phyloP scores from a whole-genome alignment of 2,329 filamentous ascomycete genomes.

The Cytospora piceicola region DNA sequence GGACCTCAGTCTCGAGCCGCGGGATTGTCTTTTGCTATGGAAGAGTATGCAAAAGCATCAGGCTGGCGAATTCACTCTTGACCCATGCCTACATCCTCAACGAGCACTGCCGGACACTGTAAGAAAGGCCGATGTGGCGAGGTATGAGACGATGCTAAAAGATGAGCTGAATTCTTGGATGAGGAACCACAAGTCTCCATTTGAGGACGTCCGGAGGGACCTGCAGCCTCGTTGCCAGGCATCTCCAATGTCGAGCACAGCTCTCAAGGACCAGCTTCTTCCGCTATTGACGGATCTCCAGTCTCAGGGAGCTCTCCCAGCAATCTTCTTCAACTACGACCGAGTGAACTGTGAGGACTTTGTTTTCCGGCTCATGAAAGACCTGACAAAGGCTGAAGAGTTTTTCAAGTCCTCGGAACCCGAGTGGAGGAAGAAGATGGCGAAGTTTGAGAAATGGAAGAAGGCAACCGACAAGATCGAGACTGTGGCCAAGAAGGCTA shows the following conservation, averaged over 20 bases:
- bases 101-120: conserved; percentile 56
- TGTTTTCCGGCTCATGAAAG: conserved; percentile 52
- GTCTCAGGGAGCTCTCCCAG: conserved; percentile 66
- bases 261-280: conserved; percentile 21
- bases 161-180: conserved; percentile 63
- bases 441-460: conserved; percentile 62
- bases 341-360: conserved; percentile 66
- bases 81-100: conserved; percentile 52
- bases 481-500: conserved; percentile 19
- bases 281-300: conserved; percentile 35
- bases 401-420: conserved; percentile 60
- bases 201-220: conserved; percentile 49
- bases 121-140: conserved; percentile 66
- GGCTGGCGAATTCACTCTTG: conserved; percentile 54
- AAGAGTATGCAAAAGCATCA: conserved; percentile 63
- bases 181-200: conserved; percentile 49
- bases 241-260: conserved; percentile 7
- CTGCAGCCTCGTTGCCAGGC: conserved; percentile 39
- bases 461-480: conserved; percentile 42
- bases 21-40: conserved; percentile 72
- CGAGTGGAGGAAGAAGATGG: conserved; percentile 64
- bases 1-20: conserved; percentile 70
- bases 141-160: conserved; percentile 69
- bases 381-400: conserved; percentile 59
- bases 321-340: conserved; percentile 79